These are phyloP conservation scores for Aspergillus proliferans DNA, from an alignment of 2,329 filamentous ascomycete genomes.

Conservation along the genomic window DNA sequence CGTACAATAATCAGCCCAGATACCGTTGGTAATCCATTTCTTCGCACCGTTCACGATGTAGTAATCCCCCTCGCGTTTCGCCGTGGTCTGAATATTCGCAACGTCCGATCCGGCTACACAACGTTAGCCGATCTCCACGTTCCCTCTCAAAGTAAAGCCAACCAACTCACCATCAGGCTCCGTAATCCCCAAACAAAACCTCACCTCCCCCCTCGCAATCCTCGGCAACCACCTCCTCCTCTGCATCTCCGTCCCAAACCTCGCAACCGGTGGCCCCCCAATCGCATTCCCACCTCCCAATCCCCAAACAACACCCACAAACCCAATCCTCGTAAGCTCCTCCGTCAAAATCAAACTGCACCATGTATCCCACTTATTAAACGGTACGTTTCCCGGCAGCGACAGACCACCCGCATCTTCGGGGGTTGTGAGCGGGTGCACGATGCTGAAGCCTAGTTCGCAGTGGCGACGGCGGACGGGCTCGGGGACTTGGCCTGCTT, in stretches of 20 bases:
- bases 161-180: slow-evolving; percentile 49
- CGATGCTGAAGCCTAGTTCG: slow-evolving; percentile 34
- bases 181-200: slow-evolving; percentile 60
- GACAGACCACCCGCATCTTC: slow-evolving; percentile 35
- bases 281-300: slow-evolving; percentile 57
- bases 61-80: slow-evolving; percentile 43
- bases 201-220: slow-evolving; percentile 53
- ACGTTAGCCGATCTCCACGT: not conserved
- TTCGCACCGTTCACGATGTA: slow-evolving; percentile 63
- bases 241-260: slow-evolving; percentile 56
- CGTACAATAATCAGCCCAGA: slow-evolving; percentile 57
- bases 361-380: slow-evolving; percentile 51
- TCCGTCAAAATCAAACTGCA: slow-evolving; percentile 52
- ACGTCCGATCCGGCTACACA: slow-evolving; percentile 55
- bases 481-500: slow-evolving; percentile 46
- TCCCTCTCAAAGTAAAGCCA: too few species aligned
- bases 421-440: slow-evolving; percentile 30
- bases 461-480: slow-evolving; percentile 34
- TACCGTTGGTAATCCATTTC: slow-evolving; percentile 62
- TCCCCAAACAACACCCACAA: slow-evolving; percentile 53
- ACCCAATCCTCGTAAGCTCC: slow-evolving; percentile 50
- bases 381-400: slow-evolving; percentile 42
- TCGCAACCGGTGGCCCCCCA: slow-evolving; percentile 58
- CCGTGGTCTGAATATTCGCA: slow-evolving; percentile 57
- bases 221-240: slow-evolving; percentile 54